Evolutionary conservation across 176 grass and related monocot species (phyloP).

Genomic region (Eleusine coracana): DNA sequence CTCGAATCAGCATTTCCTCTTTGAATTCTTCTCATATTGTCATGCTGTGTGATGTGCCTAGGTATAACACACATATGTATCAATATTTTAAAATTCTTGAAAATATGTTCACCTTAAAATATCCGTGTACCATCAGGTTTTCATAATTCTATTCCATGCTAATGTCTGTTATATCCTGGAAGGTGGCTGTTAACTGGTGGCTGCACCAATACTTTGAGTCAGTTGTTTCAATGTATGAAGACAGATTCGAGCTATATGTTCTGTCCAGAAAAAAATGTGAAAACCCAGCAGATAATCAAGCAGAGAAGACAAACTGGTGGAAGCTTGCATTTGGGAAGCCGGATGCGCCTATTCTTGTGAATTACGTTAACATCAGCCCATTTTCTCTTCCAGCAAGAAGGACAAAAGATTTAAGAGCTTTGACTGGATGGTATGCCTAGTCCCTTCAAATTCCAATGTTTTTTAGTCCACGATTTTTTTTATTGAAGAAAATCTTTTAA

Average conservation of each 20-base stretch:
- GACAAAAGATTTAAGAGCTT: conserved; percentile 81
- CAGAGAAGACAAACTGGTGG: conserved; percentile 63
- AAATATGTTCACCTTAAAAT: not conserved
- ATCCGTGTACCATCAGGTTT: not conserved
- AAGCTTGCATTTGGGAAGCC: conserved; percentile 58
- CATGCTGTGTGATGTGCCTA: not conserved
- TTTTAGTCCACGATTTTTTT: not conserved
- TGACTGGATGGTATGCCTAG: conserved; percentile 77
- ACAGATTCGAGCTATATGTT: conserved; percentile 79
- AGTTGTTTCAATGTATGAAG: conserved; percentile 89
- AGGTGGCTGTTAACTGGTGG: conserved; percentile 91
- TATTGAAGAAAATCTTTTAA: not conserved
- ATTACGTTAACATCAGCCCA: conserved; percentile 69
- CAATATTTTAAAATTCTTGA: conserved; percentile 9
- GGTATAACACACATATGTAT: not conserved
- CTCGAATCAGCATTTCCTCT: not conserved
- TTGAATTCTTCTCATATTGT: conserved; percentile 17
- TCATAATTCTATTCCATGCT: conserved; percentile 28
- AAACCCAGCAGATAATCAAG: conserved; percentile 39
- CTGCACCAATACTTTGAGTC: conserved; percentile 82
- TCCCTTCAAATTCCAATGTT: not conserved
- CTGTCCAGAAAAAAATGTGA: conserved; percentile 58
- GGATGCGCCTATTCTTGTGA: conserved; percentile 25
- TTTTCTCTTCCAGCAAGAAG: conserved; percentile 85
- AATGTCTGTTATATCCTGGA: conserved; percentile 46